Percentiles rank a stretch among this genome's conserved stretches.
These are phyloP conservation scores for Cornus controversa DNA, from an alignment of 148 eudicot species.

Conservation along the genomic window DNA sequence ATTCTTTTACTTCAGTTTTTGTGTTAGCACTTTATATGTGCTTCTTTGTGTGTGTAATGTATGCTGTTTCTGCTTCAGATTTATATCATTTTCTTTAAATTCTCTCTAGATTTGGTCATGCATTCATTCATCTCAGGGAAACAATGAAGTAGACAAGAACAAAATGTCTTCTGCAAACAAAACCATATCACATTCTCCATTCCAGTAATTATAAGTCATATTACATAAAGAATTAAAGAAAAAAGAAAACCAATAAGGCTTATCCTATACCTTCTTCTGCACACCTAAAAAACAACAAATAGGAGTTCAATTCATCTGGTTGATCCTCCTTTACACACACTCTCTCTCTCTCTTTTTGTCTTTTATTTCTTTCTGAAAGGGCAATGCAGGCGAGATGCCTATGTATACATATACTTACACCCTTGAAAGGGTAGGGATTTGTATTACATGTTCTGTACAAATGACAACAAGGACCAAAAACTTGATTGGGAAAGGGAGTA, in stretches of 20 bases:
- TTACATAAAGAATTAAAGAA: slow-evolving; percentile 31
- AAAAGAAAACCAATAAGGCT: slow-evolving; percentile 11
- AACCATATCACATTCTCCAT: slow-evolving; percentile 38
- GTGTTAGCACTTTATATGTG: no score
- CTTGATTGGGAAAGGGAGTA: slow-evolving; percentile 36
- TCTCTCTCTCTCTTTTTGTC: slow-evolving; percentile 3
- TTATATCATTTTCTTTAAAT: neutral
- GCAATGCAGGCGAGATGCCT: slow-evolving; percentile 62
- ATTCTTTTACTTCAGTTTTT: neutral
- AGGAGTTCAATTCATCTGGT: slow-evolving; percentile 42
- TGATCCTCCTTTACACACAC: slow-evolving; percentile 36
- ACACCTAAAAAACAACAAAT: slow-evolving; percentile 34
- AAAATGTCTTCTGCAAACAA: slow-evolving; percentile 27
- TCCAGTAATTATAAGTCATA: slow-evolving; percentile 41
- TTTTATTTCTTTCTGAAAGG: slow-evolving; percentile 18
- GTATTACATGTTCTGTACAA: slow-evolving; percentile 56
- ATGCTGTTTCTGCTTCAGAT: neutral
- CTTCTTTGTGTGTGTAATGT: neutral
- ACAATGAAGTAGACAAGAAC: neutral
- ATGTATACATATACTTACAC: slow-evolving; percentile 56
- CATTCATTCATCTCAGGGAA: neutral
- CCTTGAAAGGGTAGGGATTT: slow-evolving; percentile 31
- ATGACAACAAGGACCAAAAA: slow-evolving; percentile 34
- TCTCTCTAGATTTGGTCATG: neutral
- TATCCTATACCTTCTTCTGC: slow-evolving; percentile 49